phyloP scores from a whole-genome alignment of 2,329 filamentous ascomycete genomes.

The Ophiostoma populinum region DNA sequence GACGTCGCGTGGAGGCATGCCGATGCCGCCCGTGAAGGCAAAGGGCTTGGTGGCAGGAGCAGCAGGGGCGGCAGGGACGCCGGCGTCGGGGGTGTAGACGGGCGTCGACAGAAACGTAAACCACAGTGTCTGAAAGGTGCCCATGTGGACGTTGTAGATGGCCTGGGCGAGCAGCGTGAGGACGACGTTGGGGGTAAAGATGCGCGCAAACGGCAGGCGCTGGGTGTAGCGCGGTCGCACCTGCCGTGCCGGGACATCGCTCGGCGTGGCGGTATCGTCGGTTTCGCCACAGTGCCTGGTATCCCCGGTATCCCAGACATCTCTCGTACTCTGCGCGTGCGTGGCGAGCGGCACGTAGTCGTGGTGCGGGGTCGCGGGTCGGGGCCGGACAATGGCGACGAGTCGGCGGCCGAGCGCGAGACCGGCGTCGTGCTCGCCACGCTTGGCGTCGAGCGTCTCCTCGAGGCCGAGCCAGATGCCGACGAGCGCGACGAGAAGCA shows the following conservation, averaged over 20 bases:
- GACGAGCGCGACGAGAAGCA: conserved; percentile 26
- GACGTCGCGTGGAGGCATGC: conserved; percentile 52
- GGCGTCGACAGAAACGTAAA: conserved; percentile 63
- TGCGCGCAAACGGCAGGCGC: conserved; percentile 32
- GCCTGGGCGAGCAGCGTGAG: conserved; percentile 46
- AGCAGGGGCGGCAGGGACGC: conserved; percentile 11
- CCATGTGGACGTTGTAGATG: conserved; percentile 54
- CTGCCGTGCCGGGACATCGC: neutral
- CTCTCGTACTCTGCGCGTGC: conserved; percentile 7
- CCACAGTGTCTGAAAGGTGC: conserved; percentile 60
- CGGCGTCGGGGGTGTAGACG: conserved; percentile 28
- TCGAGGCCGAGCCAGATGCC: conserved; percentile 33
- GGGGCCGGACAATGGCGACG: conserved; percentile 14
- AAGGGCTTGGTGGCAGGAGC: conserved; percentile 30
- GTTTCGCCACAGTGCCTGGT: conserved; percentile 15
- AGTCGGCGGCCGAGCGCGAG: conserved; percentile 26
- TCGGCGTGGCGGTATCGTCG: conserved; percentile 1
- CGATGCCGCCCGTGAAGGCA: conserved; percentile 56
- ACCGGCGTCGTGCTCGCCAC: conserved; percentile 25
- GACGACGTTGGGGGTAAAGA: conserved; percentile 37
- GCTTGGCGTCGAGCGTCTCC: conserved; percentile 32
- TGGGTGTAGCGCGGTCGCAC: conserved; percentile 22
- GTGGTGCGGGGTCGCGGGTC: conserved; percentile 12
- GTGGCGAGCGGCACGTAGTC: conserved; percentile 21
- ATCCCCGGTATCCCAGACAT: conserved; percentile 14